Evolutionary conservation across 495 filamentous ascomycete species (phyloP).

Genomic region (Aspergillus ostianus): DNA sequence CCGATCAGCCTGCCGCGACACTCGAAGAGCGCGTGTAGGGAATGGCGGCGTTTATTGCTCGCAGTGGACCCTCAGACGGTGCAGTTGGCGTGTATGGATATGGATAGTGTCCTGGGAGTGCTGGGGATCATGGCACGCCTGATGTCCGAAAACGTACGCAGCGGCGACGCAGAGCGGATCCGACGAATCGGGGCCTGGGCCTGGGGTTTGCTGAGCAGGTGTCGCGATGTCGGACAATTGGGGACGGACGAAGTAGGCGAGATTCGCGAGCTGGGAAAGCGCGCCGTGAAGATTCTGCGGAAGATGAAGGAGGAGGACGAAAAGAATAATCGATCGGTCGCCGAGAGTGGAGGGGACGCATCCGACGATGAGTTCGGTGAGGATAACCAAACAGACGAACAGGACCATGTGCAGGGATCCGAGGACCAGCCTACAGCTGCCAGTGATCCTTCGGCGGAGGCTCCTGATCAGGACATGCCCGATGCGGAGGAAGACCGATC

Average conservation of each 20-base stretch:
- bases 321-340: constrained; percentile 17
- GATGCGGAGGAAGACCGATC: constrained; percentile 25
- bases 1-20: constrained; percentile 52
- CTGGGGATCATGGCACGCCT: constrained; percentile 38
- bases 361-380: constrained; percentile 23
- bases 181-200: constrained; percentile 49
- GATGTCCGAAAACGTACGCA: constrained; percentile 42
- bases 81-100: constrained; percentile 69
- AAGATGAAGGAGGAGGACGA: constrained; percentile 42
- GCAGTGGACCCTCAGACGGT: constrained; percentile 61
- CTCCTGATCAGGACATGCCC: constrained; percentile 21
- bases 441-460: constrained; percentile 14
- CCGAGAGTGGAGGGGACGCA: constrained; percentile 29
- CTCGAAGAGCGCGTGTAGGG: constrained; percentile 39
- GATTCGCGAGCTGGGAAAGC: constrained; percentile 47
- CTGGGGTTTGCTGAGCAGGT: constrained; percentile 50
- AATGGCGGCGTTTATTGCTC: constrained; percentile 52
- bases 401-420: constrained; percentile 8
- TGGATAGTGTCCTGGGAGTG: constrained; percentile 55
- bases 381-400: constrained; percentile 16
- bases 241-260: constrained; percentile 52
- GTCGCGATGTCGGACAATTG: constrained; percentile 47
- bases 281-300: constrained; percentile 42
- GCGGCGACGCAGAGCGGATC: constrained; percentile 44
- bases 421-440: constrained; percentile 14